Conservation (phyloP, 352 stramenopile genomes). For the Globisporangium apiculatum region DNA sequence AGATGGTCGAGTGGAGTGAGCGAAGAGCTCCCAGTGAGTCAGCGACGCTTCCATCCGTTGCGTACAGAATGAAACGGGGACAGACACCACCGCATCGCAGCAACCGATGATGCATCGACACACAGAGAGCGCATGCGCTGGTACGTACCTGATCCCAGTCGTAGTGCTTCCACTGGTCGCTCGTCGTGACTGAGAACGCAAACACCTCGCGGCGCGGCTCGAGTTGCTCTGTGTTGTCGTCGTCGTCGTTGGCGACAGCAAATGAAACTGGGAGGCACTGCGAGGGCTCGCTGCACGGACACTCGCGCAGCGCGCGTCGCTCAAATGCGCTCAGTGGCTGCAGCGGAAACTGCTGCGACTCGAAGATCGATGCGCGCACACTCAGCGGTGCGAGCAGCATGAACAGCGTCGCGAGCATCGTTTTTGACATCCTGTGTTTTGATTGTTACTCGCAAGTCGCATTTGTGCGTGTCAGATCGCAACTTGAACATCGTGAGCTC, state of each 20-base stretch:
- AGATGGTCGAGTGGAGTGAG: background rate
- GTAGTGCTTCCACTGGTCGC: constrained; percentile 70
- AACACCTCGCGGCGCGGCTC: constrained; percentile 38
- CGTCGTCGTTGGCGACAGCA: background rate
- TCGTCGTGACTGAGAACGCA: constrained; percentile 57
- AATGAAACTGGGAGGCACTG: constrained; percentile 55
- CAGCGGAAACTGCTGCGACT: constrained; percentile 8
- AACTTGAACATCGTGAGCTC: too few relatives aligned
- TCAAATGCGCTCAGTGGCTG: constrained; percentile 27
- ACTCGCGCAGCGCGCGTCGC: constrained; percentile 24
- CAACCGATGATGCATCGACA: background rate
- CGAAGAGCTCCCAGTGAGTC: too few relatives aligned
- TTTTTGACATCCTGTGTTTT: background rate
- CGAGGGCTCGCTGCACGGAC: constrained; percentile 33
- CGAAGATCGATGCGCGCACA: constrained; percentile 13
- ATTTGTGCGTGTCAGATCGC: too few relatives aligned
- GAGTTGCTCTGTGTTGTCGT: constrained; percentile 12
- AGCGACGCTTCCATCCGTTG: too few relatives aligned
- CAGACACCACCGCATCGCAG: too few relatives aligned
- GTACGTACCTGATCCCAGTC: constrained; percentile 54
- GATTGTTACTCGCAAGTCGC: too few relatives aligned
- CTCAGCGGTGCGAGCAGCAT: constrained; percentile 2
- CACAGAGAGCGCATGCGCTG: background rate
- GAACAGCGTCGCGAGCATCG: constrained; percentile 11
- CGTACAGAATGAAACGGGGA: too few relatives aligned